Conservation (phyloP, 345 rosid genomes). For the Diplotaxis tenuifolia region DNA sequence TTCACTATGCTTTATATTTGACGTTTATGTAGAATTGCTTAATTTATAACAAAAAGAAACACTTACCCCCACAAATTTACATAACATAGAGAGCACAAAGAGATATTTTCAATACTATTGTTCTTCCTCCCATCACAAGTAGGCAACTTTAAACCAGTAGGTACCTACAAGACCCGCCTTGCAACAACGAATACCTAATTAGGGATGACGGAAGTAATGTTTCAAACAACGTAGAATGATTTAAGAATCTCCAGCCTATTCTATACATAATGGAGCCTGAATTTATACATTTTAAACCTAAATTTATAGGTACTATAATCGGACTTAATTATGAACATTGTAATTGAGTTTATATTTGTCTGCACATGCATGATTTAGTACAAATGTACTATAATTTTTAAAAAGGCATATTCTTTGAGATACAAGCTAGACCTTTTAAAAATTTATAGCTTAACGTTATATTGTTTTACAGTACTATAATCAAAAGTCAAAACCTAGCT, state of each 20-base stretch:
- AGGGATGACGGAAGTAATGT: conserved; percentile 42
- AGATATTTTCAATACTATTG: conserved; percentile 48
- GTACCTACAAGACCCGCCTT: conserved; percentile 35
- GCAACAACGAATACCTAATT: conserved; percentile 41
- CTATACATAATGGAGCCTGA: neutral
- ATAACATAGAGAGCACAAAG: conserved; percentile 51
- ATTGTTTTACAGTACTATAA: neutral
- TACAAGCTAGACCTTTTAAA: neutral
- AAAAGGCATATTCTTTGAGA: neutral
- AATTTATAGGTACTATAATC: neutral
- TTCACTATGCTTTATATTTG: no score
- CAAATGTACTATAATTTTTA: no score
- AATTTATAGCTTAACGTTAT: no score
- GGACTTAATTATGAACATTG: neutral
- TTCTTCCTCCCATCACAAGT: conserved; percentile 39
- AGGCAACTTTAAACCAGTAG: conserved; percentile 42
- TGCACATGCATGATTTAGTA: no score
- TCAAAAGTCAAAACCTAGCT: neutral
- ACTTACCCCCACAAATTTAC: neutral
- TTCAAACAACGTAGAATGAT: conserved; percentile 44
- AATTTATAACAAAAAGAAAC: neutral
- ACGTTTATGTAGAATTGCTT: no score
- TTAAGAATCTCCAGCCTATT: conserved; percentile 30
- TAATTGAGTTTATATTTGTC: neutral
- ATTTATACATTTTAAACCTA: neutral